phyloP scores from a whole-genome alignment of 2,329 filamentous ascomycete genomes.

The Aspergillus sp. region DNA sequence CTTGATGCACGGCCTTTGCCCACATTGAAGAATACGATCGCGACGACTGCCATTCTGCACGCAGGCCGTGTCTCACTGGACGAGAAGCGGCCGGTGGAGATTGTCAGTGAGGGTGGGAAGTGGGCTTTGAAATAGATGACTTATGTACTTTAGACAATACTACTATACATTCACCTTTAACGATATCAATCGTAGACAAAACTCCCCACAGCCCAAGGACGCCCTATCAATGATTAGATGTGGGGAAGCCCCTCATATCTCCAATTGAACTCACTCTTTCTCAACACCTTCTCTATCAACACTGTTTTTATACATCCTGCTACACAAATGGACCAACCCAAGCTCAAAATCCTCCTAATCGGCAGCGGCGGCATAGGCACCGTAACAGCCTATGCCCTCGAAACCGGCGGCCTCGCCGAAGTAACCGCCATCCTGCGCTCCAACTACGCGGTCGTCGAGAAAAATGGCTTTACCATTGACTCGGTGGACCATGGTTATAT shows the following conservation, averaged over 20 bases:
- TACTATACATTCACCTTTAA: too few relatives aligned
- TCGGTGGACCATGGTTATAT: conserved; percentile 51
- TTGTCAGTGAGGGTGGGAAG: conserved; percentile 39
- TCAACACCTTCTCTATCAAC: background rate
- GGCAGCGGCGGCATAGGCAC: conserved; percentile 53
- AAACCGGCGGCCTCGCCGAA: conserved; percentile 44
- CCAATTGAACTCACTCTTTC: background rate
- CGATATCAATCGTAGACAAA: too few relatives aligned
- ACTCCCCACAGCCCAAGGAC: background rate
- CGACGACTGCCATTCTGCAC: conserved; percentile 85
- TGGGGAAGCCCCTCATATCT: background rate
- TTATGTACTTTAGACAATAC: background rate
- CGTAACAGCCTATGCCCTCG: conserved; percentile 50
- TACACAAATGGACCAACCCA: background rate
- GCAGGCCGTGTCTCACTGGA: conserved; percentile 79
- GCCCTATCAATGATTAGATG: background rate
- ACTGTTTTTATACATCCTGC: background rate
- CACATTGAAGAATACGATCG: conserved; percentile 81
- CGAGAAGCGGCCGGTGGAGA: conserved; percentile 70
- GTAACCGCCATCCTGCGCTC: conserved; percentile 53
- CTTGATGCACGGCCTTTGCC: conserved; percentile 75
- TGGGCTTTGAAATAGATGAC: conserved; percentile 58
- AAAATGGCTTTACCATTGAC: conserved; percentile 48
- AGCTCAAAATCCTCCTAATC: conserved; percentile 42
- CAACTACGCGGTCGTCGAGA: conserved; percentile 45